Conservation (phyloP, 768 basidiomycete genomes). For the Hebeloma cylindrosporum region DNA sequence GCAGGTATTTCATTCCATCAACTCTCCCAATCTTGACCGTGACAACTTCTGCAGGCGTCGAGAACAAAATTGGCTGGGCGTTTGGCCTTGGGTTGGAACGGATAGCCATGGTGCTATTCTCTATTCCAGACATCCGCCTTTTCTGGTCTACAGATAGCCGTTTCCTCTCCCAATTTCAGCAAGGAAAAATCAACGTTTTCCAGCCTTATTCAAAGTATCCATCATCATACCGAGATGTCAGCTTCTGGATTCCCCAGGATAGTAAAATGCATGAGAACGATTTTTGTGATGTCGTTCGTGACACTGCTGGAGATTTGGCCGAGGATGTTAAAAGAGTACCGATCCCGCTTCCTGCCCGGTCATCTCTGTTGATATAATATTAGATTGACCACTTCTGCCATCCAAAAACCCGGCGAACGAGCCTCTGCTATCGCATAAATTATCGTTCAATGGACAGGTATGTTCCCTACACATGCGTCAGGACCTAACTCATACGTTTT, state of each 20-base stretch:
- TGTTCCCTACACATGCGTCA: conserved; percentile 11
- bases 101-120: conserved; percentile 96
- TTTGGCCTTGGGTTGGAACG: conserved; percentile 97
- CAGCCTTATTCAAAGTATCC: conserved; percentile 93
- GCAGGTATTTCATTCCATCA: conserved; percentile 57
- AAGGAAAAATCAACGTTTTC: conserved; percentile 78
- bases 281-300: conserved; percentile 92
- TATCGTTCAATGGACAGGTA: conserved; percentile 97
- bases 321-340: conserved; percentile 86
- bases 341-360: conserved; percentile 3
- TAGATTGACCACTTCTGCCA: conserved; percentile 93
- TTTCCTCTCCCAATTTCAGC: conserved; percentile 83
- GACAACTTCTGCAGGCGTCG: conserved; percentile 50
- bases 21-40: conserved; percentile 9
- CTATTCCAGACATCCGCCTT: conserved; percentile 95
- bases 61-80: conserved; percentile 92
- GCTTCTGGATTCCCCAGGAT: conserved; percentile 82
- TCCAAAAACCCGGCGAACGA: conserved; percentile 78
- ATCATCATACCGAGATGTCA: conserved; percentile 89
- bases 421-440: conserved; percentile 87
- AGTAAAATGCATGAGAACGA: conserved; percentile 85
- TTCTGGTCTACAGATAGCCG: conserved; percentile 94
- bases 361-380: conserved; percentile 11
- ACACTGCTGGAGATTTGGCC: conserved; percentile 87
- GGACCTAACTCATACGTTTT: conserved; percentile 6